Evolutionary conservation across 768 basidiomycete genomes (phyloP), one percentile per base, ranked within the genome.

Genomic region (Psilocybe tampanensis): DNA sequence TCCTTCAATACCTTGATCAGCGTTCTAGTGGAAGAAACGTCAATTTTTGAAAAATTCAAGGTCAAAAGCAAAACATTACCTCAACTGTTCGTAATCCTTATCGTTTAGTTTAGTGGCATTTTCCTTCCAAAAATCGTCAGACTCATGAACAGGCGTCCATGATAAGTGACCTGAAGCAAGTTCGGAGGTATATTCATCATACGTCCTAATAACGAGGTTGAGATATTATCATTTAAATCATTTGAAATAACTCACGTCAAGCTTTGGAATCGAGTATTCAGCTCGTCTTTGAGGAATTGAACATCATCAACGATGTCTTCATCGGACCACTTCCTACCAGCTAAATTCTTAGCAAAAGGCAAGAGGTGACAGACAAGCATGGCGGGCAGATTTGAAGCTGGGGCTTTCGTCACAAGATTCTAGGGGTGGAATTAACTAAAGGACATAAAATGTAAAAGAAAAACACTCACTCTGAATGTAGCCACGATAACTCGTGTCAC

Each of bases 41-140:
- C 58, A 19, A 7, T 22, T 41, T 26, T 24, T n/a, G 41, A 32
- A 18, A 32, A 18, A 56, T 43, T 18, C 29, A n/a, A 15, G 6
- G 22, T 32, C 12, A 22, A 45, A 44, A 57, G 50, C 24, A n/a
- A 21, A 15, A 42, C 59, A 76, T 47, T 58, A 95, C 96, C 90
- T 95, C 56, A 98, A 80, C 57, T 92, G 89, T 65, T 89, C 85
- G 61, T 88, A 81, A 66, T 94, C 89, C 52, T 83, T 85, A 59
- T 98, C 95, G 61, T 94, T 92, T 42, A 98, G 74, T 68, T 86
- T 93, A 7, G 78, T 74, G 4, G 91, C 95, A 67, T 98, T 98
- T 76, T 95, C 94, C 67, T 90, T 92, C 97, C 97, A 99, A 76
- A 99, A 99, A 33, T 94, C 86, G 58, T 98, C 96, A 1, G 92